phyloP scores from a whole-genome alignment of 441 rosid genomes.

The Metrosideros polymorpha region DNA sequence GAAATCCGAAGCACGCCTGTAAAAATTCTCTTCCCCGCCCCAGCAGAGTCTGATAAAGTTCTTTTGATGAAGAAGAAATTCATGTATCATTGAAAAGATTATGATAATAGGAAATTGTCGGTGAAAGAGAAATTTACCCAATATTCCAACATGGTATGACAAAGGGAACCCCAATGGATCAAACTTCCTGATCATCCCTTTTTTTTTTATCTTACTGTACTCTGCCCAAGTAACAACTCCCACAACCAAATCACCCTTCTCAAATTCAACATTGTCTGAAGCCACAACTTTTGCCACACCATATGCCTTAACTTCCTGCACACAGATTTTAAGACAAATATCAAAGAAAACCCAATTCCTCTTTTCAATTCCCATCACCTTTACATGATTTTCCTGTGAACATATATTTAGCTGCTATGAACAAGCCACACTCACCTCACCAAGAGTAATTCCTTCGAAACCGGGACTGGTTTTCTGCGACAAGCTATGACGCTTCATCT shows the following conservation, averaged over 20 bases:
- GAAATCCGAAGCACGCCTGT: background rate
- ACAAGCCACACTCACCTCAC: conserved; percentile 8
- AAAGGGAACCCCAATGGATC: conserved; percentile 51
- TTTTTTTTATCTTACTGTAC: conserved; percentile 24
- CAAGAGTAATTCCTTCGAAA: conserved; percentile 17
- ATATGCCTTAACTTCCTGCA: conserved; percentile 29
- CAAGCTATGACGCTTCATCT: conserved; percentile 30
- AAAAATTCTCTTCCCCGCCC: background rate
- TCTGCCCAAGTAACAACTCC: conserved; percentile 51
- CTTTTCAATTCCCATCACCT: background rate
- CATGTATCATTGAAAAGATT: background rate
- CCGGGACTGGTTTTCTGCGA: conserved; percentile 5
- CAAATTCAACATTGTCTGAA: conserved; percentile 33
- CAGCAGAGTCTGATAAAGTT: background rate
- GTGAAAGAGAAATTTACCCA: conserved; percentile 20
- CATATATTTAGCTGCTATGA: background rate
- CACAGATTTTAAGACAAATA: background rate
- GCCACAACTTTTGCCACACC: conserved; percentile 49
- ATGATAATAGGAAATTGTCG: background rate
- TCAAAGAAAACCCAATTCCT: background rate
- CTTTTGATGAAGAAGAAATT: background rate
- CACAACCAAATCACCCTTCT: conserved; percentile 35
- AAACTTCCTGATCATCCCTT: conserved; percentile 31
- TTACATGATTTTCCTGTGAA: background rate
- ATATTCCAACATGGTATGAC: conserved; percentile 37